These are phyloP conservation scores for Neostapfia colusana DNA, from an alignment of 176 grass and related monocot species.

Conservation along the genomic window DNA sequence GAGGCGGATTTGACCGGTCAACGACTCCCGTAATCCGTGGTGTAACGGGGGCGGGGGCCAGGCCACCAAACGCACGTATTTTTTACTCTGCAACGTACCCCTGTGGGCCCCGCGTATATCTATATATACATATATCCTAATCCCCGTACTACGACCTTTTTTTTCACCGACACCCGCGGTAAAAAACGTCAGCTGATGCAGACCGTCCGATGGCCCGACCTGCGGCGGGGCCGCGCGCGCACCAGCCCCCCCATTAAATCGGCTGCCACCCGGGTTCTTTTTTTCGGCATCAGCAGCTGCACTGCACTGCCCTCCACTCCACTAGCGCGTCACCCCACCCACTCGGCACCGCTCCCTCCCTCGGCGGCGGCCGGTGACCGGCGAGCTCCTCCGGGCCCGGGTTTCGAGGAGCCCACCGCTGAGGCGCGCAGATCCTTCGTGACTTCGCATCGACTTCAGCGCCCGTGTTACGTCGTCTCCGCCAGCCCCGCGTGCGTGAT, in stretches of 20 bases:
- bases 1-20: slow-evolving; percentile 44
- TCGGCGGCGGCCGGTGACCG: slow-evolving; percentile 9
- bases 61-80: neutral
- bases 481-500: slow-evolving; percentile 25
- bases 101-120: neutral
- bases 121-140: too few relatives aligned
- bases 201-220: slow-evolving; percentile 36
- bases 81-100: neutral
- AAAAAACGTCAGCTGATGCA: neutral
- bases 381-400: slow-evolving; percentile 9
- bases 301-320: neutral
- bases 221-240: slow-evolving; percentile 25
- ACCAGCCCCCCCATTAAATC: slow-evolving; percentile 43
- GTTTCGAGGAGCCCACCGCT: neutral
- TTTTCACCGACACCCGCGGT: slow-evolving; percentile 41
- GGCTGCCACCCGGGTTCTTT: neutral
- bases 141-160: neutral
- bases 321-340: slow-evolving; percentile 11
- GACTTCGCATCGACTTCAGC: neutral
- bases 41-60: neutral
- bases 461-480: neutral
- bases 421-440: neutral
- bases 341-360: neutral
- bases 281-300: neutral
- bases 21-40: neutral